A percentile compares a stretch with the other conserved stretches of the same genome.
Conservation (phyloP, 2,329 filamentous ascomycete genomes). For the Ophiostoma ips region DNA sequence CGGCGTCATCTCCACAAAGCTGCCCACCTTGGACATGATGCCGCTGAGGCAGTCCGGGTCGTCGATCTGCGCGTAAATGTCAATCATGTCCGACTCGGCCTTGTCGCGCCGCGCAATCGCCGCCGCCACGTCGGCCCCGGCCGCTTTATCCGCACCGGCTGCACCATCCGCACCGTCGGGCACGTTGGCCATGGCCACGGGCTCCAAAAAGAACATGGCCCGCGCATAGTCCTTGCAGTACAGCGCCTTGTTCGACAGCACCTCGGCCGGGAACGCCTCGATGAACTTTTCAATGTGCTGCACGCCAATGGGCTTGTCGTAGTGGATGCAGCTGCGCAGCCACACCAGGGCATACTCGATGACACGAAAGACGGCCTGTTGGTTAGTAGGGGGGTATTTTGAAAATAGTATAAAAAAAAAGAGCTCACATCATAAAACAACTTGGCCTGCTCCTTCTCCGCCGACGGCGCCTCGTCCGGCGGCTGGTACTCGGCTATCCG, state of each 20-base stretch:
- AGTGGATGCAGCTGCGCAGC: constrained; percentile 62
- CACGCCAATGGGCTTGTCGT: constrained; percentile 43
- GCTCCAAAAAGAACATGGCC: constrained; percentile 88
- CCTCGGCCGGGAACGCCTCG: constrained; percentile 54
- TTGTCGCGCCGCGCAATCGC: constrained; percentile 28
- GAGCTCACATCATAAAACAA: constrained; percentile 82
- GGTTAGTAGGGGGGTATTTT: too few relatives aligned
- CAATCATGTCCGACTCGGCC: constrained; percentile 66
- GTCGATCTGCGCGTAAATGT: constrained; percentile 94
- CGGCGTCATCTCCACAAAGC: constrained; percentile 52
- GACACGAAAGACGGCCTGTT: constrained; percentile 77
- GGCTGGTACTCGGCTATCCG: constrained; percentile 54
- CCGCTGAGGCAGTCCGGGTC: constrained; percentile 95
- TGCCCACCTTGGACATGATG: constrained; percentile 73
- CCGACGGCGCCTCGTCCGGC: constrained; percentile 35
- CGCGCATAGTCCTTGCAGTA: constrained; percentile 88
- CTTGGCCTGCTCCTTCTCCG: constrained; percentile 61
- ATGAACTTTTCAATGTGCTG: constrained; percentile 37
- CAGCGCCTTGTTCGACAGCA: constrained; percentile 70
- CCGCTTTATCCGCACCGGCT: constrained; percentile 20
- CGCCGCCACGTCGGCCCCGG: too few relatives aligned
- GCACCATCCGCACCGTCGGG: constrained; percentile 33
- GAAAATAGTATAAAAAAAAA: too few relatives aligned
- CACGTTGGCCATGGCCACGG: constrained; percentile 43
- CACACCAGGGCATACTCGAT: constrained; percentile 87